phyloP scores from a whole-genome alignment of 768 basidiomycete genomes.

The Boletus coccyginus region DNA sequence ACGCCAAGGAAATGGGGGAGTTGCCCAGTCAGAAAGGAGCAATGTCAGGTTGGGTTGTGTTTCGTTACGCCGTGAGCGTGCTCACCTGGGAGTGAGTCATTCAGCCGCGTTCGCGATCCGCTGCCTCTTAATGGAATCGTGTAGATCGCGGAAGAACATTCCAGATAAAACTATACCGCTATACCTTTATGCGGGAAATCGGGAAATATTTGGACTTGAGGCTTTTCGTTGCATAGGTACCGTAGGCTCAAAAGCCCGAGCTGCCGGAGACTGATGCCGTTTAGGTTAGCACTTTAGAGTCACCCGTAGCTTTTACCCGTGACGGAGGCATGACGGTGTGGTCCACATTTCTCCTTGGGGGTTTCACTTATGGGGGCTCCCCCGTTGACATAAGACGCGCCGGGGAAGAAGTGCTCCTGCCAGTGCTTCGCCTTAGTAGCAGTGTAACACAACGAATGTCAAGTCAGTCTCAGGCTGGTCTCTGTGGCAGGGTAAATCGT shows the following conservation, averaged over 20 bases:
- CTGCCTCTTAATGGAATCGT: constrained; percentile 1
- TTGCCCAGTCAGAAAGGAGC: not conserved
- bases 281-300: not conserved
- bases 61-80: not conserved
- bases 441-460: not conserved
- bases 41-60: not conserved
- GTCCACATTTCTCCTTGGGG: not conserved
- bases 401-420: not conserved
- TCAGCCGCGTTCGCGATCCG: constrained; percentile 13
- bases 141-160: not conserved
- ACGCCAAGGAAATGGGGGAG: constrained; percentile 24
- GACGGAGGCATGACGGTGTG: not conserved
- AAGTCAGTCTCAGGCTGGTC: not conserved
- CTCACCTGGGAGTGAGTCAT: not conserved
- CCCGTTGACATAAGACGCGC: not conserved
- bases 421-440: not conserved
- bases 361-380: not conserved
- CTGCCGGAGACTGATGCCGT: not conserved
- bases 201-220: not conserved
- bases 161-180: not conserved
- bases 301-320: not conserved
- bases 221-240: not conserved
- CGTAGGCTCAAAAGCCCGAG: not conserved
- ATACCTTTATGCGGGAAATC: not conserved
- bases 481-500: not conserved